Evolutionary conservation across 805 yeast genomes (phyloP).

Genomic region (Zygosaccharomyces gambellarensis): DNA sequence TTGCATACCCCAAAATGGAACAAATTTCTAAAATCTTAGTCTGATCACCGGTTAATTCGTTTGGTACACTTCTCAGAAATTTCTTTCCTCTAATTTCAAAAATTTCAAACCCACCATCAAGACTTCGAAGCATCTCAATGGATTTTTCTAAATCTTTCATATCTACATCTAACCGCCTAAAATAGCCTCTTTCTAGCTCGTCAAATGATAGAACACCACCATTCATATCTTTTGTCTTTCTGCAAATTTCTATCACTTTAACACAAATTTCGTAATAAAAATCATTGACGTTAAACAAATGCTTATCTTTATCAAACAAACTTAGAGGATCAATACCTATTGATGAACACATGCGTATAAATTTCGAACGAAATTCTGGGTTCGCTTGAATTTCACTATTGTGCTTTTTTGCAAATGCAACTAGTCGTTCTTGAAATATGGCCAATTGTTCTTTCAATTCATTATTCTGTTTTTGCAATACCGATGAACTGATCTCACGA

Average conservation of each 20-base stretch:
- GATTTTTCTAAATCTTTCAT: slow-evolving; percentile 55
- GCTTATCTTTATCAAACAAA: slow-evolving; percentile 34
- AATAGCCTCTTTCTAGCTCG: slow-evolving; percentile 39
- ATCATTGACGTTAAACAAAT: slow-evolving; percentile 39
- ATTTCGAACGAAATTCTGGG: slow-evolving; percentile 61
- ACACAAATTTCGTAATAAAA: slow-evolving; percentile 66
- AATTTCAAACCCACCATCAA: slow-evolving; percentile 71
- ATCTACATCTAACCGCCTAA: slow-evolving; percentile 32
- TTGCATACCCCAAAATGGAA: slow-evolving; percentile 70
- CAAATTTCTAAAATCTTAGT: slow-evolving; percentile 68
- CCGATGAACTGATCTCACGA: slow-evolving; percentile 16
- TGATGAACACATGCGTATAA: slow-evolving; percentile 68
- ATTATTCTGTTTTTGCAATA: slow-evolving; percentile 47
- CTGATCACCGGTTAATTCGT: slow-evolving; percentile 64
- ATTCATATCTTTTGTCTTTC: slow-evolving; percentile 61
- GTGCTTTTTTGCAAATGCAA: slow-evolving; percentile 71
- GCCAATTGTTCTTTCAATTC: slow-evolving; percentile 66
- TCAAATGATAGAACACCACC: slow-evolving; percentile 75
- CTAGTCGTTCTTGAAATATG: slow-evolving; percentile 70
- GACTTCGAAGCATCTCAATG: slow-evolving; percentile 44
- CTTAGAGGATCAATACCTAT: slow-evolving; percentile 80
- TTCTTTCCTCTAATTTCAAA: slow-evolving; percentile 47
- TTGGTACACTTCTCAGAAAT: slow-evolving; percentile 60
- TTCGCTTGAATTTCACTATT: slow-evolving; percentile 60
- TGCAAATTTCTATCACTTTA: slow-evolving; percentile 70